Evolutionary conservation across 169 alveolate species (phyloP).

Genomic region (Ichthyophthirius multifiliis): DNA sequence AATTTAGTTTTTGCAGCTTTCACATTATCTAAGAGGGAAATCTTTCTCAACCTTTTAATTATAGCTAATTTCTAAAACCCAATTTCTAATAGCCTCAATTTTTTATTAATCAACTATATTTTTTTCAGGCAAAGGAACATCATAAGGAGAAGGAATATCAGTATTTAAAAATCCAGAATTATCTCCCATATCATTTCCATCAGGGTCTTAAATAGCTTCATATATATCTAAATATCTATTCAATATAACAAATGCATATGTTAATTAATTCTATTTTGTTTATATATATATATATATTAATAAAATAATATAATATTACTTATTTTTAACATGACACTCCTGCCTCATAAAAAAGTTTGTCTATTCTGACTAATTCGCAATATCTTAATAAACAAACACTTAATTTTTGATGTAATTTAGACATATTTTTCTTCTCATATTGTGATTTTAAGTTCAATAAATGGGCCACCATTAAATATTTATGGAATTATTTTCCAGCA

Average conservation of each 20-base stretch:
- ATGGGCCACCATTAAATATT: slow-evolving; percentile 61
- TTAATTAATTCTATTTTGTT: slow-evolving; percentile 73
- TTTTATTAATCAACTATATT: slow-evolving; percentile 63
- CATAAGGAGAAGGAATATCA: slow-evolving; percentile 90
- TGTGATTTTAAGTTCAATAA: slow-evolving; percentile 58
- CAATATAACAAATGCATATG: slow-evolving; percentile 86
- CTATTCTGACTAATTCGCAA: slow-evolving; percentile 87
- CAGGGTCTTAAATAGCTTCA: slow-evolving; percentile 93
- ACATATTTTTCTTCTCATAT: slow-evolving; percentile 53
- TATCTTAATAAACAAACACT: slow-evolving; percentile 81
- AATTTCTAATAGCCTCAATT: slow-evolving; percentile 84
- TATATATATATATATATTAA: neutral
- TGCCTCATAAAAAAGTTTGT: slow-evolving; percentile 90
- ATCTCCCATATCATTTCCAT: slow-evolving; percentile 66
- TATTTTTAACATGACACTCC: slow-evolving; percentile 75
- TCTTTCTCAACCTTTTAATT: slow-evolving; percentile 56
- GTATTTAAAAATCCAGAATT: slow-evolving; percentile 74
- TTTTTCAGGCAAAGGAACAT: slow-evolving; percentile 82
- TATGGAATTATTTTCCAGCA: slow-evolving; percentile 56
- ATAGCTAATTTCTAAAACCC: slow-evolving; percentile 75
- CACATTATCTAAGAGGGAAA: slow-evolving; percentile 71
- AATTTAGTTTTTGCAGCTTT: slow-evolving; percentile 72
- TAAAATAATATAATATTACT: neutral
- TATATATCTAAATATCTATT: slow-evolving; percentile 90
- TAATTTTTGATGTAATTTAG: slow-evolving; percentile 62